These are phyloP conservation scores for Copromyces sp. DNA, from an alignment of 495 filamentous ascomycete genomes.

Conservation along the genomic window DNA sequence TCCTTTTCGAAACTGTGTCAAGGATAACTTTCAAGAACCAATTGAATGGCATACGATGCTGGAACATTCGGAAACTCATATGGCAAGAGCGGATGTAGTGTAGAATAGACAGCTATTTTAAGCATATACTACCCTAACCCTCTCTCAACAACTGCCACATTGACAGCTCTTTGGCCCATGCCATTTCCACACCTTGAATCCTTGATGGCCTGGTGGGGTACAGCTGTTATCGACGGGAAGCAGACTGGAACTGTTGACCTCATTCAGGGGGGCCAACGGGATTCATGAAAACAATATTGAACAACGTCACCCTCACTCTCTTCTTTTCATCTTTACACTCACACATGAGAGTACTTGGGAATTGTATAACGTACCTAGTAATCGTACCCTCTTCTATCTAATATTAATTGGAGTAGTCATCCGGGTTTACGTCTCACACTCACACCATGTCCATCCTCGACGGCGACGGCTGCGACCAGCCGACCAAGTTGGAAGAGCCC, in stretches of 20 bases:
- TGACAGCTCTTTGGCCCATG: not conserved
- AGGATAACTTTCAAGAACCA: not conserved
- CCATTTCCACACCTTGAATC: not conserved
- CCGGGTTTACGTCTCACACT: not conserved
- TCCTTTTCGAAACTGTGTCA: not conserved
- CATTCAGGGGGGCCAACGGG: not conserved
- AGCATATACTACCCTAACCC: not conserved
- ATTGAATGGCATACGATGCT: not conserved
- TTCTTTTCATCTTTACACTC: not conserved
- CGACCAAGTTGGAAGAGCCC: slow-evolving; percentile 9
- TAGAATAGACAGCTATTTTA: not conserved
- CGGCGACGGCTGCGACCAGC: not conserved
- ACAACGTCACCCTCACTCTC: not conserved
- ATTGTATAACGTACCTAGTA: not conserved
- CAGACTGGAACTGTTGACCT: not conserved
- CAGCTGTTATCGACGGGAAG: not conserved
- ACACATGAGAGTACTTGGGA: not conserved
- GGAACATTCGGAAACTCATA: not conserved
- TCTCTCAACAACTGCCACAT: not conserved
- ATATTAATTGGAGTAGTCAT: not conserved
- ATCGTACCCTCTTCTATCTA: not conserved
- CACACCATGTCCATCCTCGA: not conserved
- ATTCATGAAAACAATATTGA: not conserved
- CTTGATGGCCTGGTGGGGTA: not conserved
- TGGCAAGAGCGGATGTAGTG: not conserved